Conservation (phyloP, 73 alveolate species). For the Tetrahymena thermophila region DNA sequence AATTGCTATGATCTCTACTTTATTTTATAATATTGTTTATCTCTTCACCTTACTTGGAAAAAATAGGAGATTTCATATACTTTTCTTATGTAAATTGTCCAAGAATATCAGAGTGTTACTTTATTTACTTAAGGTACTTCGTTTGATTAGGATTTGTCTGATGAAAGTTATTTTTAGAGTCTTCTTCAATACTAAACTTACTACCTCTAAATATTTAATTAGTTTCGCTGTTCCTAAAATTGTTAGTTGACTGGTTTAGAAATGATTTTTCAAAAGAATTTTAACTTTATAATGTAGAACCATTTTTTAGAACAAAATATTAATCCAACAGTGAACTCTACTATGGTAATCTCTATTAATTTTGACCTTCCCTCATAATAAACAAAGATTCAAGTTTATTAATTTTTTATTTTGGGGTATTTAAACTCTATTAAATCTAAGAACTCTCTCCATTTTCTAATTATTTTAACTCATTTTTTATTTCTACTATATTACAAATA, state of each 20-base stretch:
- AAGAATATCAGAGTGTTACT: background rate
- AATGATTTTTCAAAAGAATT: background rate
- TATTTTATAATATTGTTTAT: background rate
- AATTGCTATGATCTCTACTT: background rate
- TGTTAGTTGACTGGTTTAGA: background rate
- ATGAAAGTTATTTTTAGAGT: background rate
- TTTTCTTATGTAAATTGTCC: background rate
- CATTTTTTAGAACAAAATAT: background rate
- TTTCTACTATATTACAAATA: background rate
- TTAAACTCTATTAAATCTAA: too few relatives aligned
- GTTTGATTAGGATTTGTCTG: background rate
- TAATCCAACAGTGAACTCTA: background rate
- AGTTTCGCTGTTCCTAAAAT: background rate
- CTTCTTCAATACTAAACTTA: background rate
- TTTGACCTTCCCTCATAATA: background rate
- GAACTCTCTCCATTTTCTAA: background rate
- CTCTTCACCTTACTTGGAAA: background rate
- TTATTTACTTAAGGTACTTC: background rate
- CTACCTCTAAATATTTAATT: too few relatives aligned
- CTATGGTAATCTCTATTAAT: background rate
- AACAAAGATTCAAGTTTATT: too few relatives aligned
- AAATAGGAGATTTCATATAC: background rate
- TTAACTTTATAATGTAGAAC: background rate
- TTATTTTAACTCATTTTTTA: background rate
- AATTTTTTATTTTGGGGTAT: background rate